phyloP scores from a whole-genome alignment of 768 basidiomycete genomes.

The Pulveroboletus sp. region DNA sequence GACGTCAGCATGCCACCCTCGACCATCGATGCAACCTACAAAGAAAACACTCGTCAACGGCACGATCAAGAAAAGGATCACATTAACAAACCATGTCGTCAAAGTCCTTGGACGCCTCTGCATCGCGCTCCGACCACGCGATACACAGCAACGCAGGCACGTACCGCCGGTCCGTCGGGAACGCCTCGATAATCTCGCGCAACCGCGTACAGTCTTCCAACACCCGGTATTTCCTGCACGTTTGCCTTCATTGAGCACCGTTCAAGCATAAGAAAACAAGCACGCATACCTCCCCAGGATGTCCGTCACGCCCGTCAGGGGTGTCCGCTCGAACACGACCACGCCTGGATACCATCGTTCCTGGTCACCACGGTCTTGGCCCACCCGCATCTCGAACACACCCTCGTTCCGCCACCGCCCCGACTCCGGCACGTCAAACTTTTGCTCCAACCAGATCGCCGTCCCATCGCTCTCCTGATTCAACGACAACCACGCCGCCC shows the following conservation, averaged over 20 bases:
- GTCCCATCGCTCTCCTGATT: constrained; percentile 72
- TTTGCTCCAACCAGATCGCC: constrained; percentile 75
- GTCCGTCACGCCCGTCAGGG: constrained; percentile 57
- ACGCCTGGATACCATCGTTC: constrained; percentile 49
- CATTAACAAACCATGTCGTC: constrained; percentile 52
- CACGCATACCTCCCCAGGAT: constrained; percentile 57
- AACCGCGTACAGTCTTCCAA: constrained; percentile 71
- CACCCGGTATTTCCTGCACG: constrained; percentile 58
- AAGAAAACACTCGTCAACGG: constrained; percentile 5
- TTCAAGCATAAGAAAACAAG: background rate
- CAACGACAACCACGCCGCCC: constrained; percentile 71
- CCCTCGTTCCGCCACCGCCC: constrained; percentile 58
- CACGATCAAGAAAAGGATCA: background rate
- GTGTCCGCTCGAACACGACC: constrained; percentile 73
- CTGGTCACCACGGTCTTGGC: constrained; percentile 17
- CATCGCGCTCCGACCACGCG: constrained; percentile 51
- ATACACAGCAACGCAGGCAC: constrained; percentile 59
- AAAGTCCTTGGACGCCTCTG: constrained; percentile 46
- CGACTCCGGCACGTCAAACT: constrained; percentile 65
- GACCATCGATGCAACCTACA: constrained; percentile 48
- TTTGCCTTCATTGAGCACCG: background rate
- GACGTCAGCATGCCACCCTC: constrained; percentile 39
- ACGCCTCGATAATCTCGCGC: constrained; percentile 53
- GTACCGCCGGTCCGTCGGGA: constrained; percentile 56
- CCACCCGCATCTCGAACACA: constrained; percentile 56